Base-by-base conservation (phyloP, 2,329 filamentous ascomycete genomes). In the Fusarium setosum region DNA sequence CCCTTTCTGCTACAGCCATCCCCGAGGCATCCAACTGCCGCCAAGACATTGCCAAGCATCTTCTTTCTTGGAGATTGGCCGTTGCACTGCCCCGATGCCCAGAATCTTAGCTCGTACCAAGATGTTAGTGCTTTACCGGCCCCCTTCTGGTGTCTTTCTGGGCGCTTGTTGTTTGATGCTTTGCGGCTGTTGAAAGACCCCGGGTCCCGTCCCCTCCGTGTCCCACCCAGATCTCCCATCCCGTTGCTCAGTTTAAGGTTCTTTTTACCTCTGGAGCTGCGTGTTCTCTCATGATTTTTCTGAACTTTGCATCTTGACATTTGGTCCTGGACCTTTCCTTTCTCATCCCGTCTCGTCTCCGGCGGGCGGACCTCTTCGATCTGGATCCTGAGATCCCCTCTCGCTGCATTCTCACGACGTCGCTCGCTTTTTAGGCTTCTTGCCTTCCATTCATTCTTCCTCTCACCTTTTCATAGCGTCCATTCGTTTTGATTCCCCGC, bases 1-100 rank as follows among this genome's bases (percentile, higher is more conserved):
- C 12, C 44, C 44, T 42, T 21, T 42, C 41, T 44, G 11, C n/a
- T n/a, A n/a, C n/a, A 50, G 47, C 31, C 44, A 42, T 56, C 55
- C 32, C 37, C 17, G 42, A 32, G n/a, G 45, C 45, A 42, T 41
- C 41, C 31, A 41, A 51, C 42, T 55, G 42, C 60, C 44, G 63
- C 65, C 68, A 70, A 67, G 68, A 44, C 29, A 18, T 20, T 21
- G 26, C 44, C 50, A 53, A 55, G 54, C 37, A 20, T 37, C 32
- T 32, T 51, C 21, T 26, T 37, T 23, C 47, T 45, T 48, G 59
- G 45, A n/a, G 18, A 50, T 40, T 66, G 50, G 48, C 23, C 35
- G 24, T 35, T 71, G 70, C 70, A 72, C 70, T 63, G 70, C 70
- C 70, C 54, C 63, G 61, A 60, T 67, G 67, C 67, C 69, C 55